A percentile compares a stretch with the other conserved stretches of the same genome.
Conservation (phyloP, 495 filamentous ascomycete species). For the Elaphomyces granulatus region DNA sequence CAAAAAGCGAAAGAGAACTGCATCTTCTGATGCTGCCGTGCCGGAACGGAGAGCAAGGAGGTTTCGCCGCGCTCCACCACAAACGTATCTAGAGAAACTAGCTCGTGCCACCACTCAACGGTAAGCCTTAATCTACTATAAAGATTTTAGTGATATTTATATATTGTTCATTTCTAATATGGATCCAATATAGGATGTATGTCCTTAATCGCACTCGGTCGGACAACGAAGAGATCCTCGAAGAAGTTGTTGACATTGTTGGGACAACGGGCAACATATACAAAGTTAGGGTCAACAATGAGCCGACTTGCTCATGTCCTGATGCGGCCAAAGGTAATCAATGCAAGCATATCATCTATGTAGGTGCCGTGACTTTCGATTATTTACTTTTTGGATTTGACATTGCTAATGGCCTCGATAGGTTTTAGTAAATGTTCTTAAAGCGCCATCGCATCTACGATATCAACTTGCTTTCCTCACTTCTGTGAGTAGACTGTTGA, state of each 20-base stretch:
- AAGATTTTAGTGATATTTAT: neutral
- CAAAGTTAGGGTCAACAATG: slow-evolving; percentile 36
- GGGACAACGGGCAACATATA: slow-evolving; percentile 71
- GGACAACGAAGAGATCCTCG: slow-evolving; percentile 25
- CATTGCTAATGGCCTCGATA: slow-evolving; percentile 15
- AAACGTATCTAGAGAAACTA: slow-evolving; percentile 25
- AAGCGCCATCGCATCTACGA: slow-evolving; percentile 43
- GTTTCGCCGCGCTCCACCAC: slow-evolving; percentile 26
- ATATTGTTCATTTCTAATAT: slow-evolving; percentile 1
- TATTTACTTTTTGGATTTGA: neutral
- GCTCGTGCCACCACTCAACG: slow-evolving; percentile 30
- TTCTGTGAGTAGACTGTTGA: slow-evolving; percentile 20
- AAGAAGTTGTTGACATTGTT: slow-evolving; percentile 49
- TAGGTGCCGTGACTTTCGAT: slow-evolving; percentile 11
- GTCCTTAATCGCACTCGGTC: slow-evolving; percentile 35
- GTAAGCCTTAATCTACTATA: slow-evolving; percentile 12
- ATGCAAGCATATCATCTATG: slow-evolving; percentile 64
- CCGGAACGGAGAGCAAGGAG: slow-evolving; percentile 27
- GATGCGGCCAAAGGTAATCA: slow-evolving; percentile 47
- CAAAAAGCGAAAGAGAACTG: slow-evolving; percentile 13
- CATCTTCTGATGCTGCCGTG: slow-evolving; percentile 1
- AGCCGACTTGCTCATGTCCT: slow-evolving; percentile 55
- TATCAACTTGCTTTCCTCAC: slow-evolving; percentile 65
- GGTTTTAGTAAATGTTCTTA: slow-evolving; percentile 52
- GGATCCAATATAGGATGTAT: slow-evolving; percentile 44